Evolutionary conservation across 352 stramenopile genomes (phyloP).

Genomic region (Phytophthora chlamydospora): DNA sequence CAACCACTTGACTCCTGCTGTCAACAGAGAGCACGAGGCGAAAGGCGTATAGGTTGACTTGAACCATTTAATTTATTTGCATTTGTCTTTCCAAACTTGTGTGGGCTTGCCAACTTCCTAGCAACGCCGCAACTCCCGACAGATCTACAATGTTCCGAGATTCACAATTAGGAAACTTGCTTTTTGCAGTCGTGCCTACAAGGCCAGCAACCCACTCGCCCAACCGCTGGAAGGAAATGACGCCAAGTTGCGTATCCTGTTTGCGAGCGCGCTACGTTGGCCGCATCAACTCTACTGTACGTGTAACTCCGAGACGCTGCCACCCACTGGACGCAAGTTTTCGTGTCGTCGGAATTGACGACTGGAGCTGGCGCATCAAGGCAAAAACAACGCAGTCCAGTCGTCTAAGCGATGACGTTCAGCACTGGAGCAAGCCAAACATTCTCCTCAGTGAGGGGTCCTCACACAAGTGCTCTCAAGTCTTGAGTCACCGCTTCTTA

Average conservation of each 20-base stretch:
- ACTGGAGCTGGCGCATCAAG: not conserved
- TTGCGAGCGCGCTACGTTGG: conserved; percentile 9
- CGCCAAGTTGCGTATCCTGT: conserved; percentile 7
- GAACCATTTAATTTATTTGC: conserved; percentile 39
- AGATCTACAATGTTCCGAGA: no score
- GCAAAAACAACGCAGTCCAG: not conserved
- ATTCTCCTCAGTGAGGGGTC: no score
- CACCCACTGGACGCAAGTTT: conserved; percentile 16
- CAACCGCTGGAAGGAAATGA: conserved; percentile 26
- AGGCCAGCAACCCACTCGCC: not conserved
- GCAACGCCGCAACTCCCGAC: not conserved
- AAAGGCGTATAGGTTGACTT: conserved; percentile 31
- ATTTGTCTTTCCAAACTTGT: conserved; percentile 29
- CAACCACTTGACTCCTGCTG: conserved; percentile 22
- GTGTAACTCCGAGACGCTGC: not conserved
- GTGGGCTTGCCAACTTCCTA: not conserved
- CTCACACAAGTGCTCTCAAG: no score
- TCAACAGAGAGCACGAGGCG: conserved; percentile 25
- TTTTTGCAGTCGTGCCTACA: no score
- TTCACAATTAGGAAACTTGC: no score
- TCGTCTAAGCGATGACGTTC: not conserved
- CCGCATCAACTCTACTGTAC: not conserved
- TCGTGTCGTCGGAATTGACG: conserved; percentile 18
- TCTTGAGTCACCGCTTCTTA: no score
- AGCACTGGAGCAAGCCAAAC: no score